Base-by-base conservation (phyloP, 257 asterid genomes). In the Anisodus acutangulus region DNA sequence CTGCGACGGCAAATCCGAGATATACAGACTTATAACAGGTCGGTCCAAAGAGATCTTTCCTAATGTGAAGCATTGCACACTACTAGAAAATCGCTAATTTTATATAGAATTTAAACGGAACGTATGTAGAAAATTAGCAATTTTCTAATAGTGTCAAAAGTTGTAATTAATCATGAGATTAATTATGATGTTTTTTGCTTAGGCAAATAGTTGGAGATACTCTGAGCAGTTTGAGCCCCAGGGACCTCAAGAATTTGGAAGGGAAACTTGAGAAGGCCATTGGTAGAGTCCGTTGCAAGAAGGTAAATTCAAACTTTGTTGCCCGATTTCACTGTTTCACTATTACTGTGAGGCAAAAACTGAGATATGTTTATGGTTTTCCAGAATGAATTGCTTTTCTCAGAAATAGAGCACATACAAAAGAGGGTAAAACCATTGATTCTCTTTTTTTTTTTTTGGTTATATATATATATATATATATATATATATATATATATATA, bases 321-420 rank as follows among this genome's bases (percentile, higher is more conserved):
- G 7, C 43, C 74, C 45, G 2, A 78, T 53, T 78, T 8, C 49
- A 53, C 0, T 78, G 0, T 26, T 78, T 78, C 5, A 31, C 68
- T 9, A 82, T 26, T 17, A 13, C 16, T 64, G n/a, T 81, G 57
- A 58, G 26, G 72, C 8, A 70, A 71, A 83, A 16, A 66, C 80
- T 85, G 67, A 82, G 31, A 43, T 80, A 12, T 74, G 55, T 51
- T 88, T 31, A 12, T 62, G 53, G 26, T 53, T 76, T 80, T 60
- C 72, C 95, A 93, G 98, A 94, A 93, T 85, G 98, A 94, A 84
- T 78, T 93, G 88, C 78, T 94, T 90, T 90, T 90, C 84, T 95
- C 98, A 47, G 98, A 94, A 89, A 94, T 94, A 68, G 98, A 94
- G 93, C 91, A 91, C 83, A 93, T 94, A 97, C 97, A 94, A 82